Conservation (phyloP, 805 yeast genomes). For the Candida peoriensis region DNA sequence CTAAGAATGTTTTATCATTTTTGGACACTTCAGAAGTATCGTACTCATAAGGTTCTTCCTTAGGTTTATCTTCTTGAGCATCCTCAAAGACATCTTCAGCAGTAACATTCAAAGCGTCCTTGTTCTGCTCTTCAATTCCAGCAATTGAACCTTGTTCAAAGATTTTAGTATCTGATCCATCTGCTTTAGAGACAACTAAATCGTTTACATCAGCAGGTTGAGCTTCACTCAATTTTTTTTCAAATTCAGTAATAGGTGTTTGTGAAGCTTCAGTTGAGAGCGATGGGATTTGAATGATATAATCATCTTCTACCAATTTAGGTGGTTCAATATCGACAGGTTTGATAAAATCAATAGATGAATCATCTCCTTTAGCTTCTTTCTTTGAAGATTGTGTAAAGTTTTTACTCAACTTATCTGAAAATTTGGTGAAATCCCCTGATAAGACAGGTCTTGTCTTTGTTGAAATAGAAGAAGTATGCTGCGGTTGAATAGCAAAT, state of each 20-base stretch:
- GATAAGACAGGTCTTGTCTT: background rate
- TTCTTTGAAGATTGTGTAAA: conserved; percentile 9
- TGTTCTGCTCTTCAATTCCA: conserved; percentile 12
- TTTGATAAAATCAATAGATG: conserved; percentile 53
- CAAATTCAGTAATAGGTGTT: conserved; percentile 27
- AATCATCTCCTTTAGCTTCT: conserved; percentile 48
- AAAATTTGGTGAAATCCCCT: background rate
- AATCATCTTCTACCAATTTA: conserved; percentile 45
- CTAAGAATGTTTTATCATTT: conserved; percentile 23
- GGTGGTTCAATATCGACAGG: conserved; percentile 29
- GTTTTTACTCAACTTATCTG: conserved; percentile 8
- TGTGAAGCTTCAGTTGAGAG: conserved; percentile 45
- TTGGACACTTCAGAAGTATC: conserved; percentile 13
- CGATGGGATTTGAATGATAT: conserved; percentile 35
- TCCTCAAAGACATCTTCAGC: conserved; percentile 9
- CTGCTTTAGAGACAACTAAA: conserved; percentile 21
- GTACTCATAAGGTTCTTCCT: conserved; percentile 17
- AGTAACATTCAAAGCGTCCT: conserved; percentile 8
- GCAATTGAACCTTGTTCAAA: conserved; percentile 18
- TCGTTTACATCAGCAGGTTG: conserved; percentile 9
- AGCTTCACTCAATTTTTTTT: conserved; percentile 16
- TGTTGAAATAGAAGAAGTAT: conserved; percentile 13
- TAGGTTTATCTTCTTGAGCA: conserved; percentile 6
- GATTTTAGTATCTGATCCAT: conserved; percentile 20
- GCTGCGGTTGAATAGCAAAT: conserved; percentile 4